Percentiles rank a stretch among this genome's conserved stretches.
Conservation (phyloP, 495 filamentous ascomycete species). For the Daldinia childiae region DNA sequence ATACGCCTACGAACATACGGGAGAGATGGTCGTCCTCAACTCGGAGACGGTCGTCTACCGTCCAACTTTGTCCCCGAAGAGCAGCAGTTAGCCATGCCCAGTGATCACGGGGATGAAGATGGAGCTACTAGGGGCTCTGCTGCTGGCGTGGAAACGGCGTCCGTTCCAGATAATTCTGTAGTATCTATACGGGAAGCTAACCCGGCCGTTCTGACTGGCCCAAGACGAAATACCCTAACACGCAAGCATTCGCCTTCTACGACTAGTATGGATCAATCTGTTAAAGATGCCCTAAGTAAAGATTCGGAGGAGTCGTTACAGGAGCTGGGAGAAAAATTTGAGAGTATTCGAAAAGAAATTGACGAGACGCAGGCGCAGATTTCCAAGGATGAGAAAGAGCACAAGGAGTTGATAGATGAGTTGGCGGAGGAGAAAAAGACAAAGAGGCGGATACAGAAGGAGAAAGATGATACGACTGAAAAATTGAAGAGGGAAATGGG, state of each 20-base stretch:
- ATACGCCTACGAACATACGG: constrained; percentile 78
- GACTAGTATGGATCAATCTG: constrained; percentile 64
- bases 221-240: constrained; percentile 72
- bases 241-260: constrained; percentile 81
- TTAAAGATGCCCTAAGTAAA: constrained; percentile 56
- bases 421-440: constrained; percentile 74
- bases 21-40: constrained; percentile 63
- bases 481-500: constrained; percentile 83
- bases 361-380: constrained; percentile 65
- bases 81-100: constrained; percentile 51
- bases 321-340: constrained; percentile 74
- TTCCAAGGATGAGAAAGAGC: constrained; percentile 73
- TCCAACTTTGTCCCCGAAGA: constrained; percentile 63
- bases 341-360: constrained; percentile 74
- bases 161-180: constrained; percentile 60
- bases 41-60: constrained; percentile 61
- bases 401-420: constrained; percentile 75
- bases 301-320: constrained; percentile 57
- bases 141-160: constrained; percentile 64
- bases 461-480: constrained; percentile 86
- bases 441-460: constrained; percentile 76
- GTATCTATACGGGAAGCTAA: constrained; percentile 71
- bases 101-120: constrained; percentile 51
- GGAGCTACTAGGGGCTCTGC: constrained; percentile 51
- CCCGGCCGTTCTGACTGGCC: constrained; percentile 60